Evolutionary conservation across 768 basidiomycete species (phyloP).

Genomic region (Termitomyces sp.): DNA sequence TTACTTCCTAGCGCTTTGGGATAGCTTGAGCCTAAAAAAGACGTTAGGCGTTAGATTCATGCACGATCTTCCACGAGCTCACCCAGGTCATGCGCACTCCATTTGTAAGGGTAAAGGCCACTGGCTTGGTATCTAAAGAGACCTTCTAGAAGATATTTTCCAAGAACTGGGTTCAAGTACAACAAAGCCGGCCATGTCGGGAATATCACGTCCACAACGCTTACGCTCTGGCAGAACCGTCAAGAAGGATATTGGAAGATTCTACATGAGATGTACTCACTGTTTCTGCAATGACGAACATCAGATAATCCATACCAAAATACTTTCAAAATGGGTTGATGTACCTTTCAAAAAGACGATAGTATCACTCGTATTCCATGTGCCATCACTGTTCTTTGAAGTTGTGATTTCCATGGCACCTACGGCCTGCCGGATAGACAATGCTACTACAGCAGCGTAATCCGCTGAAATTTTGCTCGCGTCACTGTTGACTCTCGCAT

Average conservation of each 20-base stretch:
- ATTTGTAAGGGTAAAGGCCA: constrained; percentile 64
- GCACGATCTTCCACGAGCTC: constrained; percentile 8
- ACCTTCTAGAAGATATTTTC: constrained; percentile 56
- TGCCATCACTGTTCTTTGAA: constrained; percentile 40
- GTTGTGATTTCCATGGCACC: constrained; percentile 54
- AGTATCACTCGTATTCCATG: constrained; percentile 48
- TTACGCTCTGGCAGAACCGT: constrained; percentile 29
- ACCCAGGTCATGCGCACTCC: constrained; percentile 64
- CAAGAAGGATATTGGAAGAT: background rate
- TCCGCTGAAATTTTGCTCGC: constrained; percentile 44
- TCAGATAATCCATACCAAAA: background rate
- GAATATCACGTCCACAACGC: constrained; percentile 54
- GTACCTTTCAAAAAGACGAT: constrained; percentile 59
- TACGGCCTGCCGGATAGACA: constrained; percentile 53
- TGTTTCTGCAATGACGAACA: constrained; percentile 35
- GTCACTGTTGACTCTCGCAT: constrained; percentile 42
- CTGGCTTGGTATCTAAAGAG: constrained; percentile 65
- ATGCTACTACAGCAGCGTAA: constrained; percentile 47
- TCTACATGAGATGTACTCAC: constrained; percentile 28
- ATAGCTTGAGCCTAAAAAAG: constrained; percentile 31
- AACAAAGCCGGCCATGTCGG: constrained; percentile 50
- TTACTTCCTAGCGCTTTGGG: constrained; percentile 43
- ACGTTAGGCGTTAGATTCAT: background rate
- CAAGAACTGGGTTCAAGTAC: constrained; percentile 51
- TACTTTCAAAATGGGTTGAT: background rate